Base-by-base conservation (phyloP, 768 basidiomycete species). In the Boletus reticulatus region DNA sequence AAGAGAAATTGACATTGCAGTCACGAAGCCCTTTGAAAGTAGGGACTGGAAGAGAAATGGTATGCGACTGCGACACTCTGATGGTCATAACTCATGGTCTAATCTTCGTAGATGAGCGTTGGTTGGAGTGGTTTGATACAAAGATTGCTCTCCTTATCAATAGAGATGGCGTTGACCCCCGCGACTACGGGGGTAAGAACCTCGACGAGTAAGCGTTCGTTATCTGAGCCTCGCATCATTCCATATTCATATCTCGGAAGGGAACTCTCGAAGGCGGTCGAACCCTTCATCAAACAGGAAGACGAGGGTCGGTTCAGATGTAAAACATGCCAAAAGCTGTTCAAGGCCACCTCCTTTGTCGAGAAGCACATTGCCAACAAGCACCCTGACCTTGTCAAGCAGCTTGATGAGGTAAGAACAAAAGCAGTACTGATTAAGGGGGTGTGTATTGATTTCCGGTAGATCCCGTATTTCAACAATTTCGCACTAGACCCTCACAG, bases 311-410 rank as follows among this genome's bases (percentile, higher is more conserved):
- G 97, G 70, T 98, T 91, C 76, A 82, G 97, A 60, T 99, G 97
- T 77, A 96, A 92, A 77, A 87, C 87, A 29, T 99, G 97, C 73
- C 88, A 87, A 73, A 99, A 99, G 76, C 80, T 98, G 20, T 99
- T 99, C 86, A 95, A 95, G 71, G 97, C 94, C 5, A 89, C 91
- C 34, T 85, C 94, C 24, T 99, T 98, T 73, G 91, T 98, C 46
- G 93, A 96, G 75, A 98, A 98, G 78, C 97, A 99, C 70, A 87
- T 99, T 57, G 83, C 87, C 13, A 93, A 95, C 70, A 98, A 98
- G 71, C 97, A 99, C 69, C 77, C 88, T 12, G 92, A 97, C 57
- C 76, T 92, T 16, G 82, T 95, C 55, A 89, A 88, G 62, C 75
- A 80, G 48, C 82, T 98, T 17, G 92, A 94, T 41, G 89, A 95